phyloP scores from a whole-genome alignment of 2,329 filamentous ascomycete genomes.

The Alternaria sp. region DNA sequence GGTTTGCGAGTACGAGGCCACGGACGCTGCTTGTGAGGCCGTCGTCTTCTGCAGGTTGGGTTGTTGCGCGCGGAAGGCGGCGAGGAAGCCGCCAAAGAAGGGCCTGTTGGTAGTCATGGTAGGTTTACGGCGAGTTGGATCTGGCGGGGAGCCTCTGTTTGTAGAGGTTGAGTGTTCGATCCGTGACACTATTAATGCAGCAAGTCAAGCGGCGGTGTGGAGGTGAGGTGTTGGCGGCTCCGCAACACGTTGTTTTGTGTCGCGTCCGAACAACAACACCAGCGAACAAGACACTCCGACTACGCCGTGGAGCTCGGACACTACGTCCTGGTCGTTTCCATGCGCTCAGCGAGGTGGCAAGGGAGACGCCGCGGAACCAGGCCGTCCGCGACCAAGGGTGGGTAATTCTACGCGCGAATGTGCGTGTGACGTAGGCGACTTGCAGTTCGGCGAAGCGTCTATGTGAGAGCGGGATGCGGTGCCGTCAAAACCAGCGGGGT shows the following conservation, averaged over 20 bases:
- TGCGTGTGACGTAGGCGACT: slow-evolving; percentile 36
- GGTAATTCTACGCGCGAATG: slow-evolving; percentile 4
- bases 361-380: neutral
- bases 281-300: neutral
- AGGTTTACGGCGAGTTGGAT: neutral
- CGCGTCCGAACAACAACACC: neutral
- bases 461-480: slow-evolving; percentile 3
- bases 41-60: slow-evolving; percentile 67
- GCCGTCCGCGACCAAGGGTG: neutral
- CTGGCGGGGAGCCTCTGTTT: no score
- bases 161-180: no score
- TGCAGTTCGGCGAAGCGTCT: slow-evolving; percentile 3
- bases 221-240: slow-evolving; percentile 1
- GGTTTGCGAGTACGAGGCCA: slow-evolving; percentile 50
- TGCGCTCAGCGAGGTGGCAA: neutral
- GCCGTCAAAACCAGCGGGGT: slow-evolving; percentile 19
- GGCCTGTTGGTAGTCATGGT: slow-evolving; percentile 71
- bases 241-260: slow-evolving; percentile 7
- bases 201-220: slow-evolving; percentile 10
- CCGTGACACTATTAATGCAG: neutral
- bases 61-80: slow-evolving; percentile 73
- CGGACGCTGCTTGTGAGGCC: slow-evolving; percentile 50
- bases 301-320: neutral
- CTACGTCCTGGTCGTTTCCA: slow-evolving; percentile 3
- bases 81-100: slow-evolving; percentile 73